Evolutionary conservation across 805 yeast genomes (phyloP), one percentile per base, ranked within the genome.

Genomic region (Nakazawaea molendinolei): DNA sequence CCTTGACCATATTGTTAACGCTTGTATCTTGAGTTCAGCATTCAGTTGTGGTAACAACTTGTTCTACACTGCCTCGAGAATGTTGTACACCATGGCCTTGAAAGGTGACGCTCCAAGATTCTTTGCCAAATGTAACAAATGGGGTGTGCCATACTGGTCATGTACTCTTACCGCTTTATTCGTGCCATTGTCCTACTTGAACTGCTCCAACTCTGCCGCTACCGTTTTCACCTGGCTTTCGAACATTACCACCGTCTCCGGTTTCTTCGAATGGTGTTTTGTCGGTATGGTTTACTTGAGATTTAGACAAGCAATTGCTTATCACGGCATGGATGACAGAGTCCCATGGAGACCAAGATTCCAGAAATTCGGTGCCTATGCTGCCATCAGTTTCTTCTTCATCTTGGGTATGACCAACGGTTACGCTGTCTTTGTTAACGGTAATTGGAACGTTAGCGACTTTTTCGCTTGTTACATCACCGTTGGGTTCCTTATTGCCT

Each of bases 391-490:
- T 23, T 55, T 76, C 43, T 67, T 79, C 39, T 40, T 63, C 5
- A 22, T 82, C n/a, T 49, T 82, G 34, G 60, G 79, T 21, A 32
- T 82, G 29, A 79, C 87, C 13, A 81, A 82, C 47, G 89, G 89
- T 36, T 82, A 77, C 51, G 78, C 71, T 3, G 79, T 74, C 7
- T 79, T 81, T 56, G 69, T 81, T 41, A 67, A 65, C 16, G 52
- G 49, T 14, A 47, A 56, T 28, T 78, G 77, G 64, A 65, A 64
- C 9, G 68, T 55, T 1, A 55, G 70, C 6, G 79, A 77, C 52
- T 81, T 81, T 47, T 58, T 81, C 33, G 87, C 87, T 23, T 81
- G 86, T 7, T 81, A 81, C 56, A 65, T 81, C 42, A 79, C 86
- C 0, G 50, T 81, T 34, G 84, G 81, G 21, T 65, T 72, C 39